Evolutionary conservation across 2,329 filamentous ascomycete species (phyloP).

Genomic region (Pseudonectria buxi): DNA sequence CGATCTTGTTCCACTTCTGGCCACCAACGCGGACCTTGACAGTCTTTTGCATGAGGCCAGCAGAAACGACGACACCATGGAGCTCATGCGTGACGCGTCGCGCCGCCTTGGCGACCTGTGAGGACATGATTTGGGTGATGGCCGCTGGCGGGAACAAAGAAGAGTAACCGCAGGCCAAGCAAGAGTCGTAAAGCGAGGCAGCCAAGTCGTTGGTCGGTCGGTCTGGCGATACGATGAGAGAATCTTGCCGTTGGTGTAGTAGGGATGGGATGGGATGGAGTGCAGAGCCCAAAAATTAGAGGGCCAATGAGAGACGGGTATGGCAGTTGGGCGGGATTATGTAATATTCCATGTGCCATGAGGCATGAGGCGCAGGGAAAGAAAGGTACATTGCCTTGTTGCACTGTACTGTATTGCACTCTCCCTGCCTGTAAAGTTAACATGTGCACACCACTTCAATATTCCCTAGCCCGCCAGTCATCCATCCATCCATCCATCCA

Average conservation of each 20-base stretch:
- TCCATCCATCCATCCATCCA: no score
- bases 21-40: conserved; percentile 70
- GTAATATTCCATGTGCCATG: conserved; percentile 7
- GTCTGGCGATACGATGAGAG: no score
- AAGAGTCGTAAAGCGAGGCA: conserved; percentile 2
- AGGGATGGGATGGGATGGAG: no score
- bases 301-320: conserved; percentile 12
- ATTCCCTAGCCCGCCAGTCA: no score
- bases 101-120: conserved; percentile 34
- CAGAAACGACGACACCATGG: conserved; percentile 67
- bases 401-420: no score
- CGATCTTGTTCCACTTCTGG: conserved; percentile 63
- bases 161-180: neutral
- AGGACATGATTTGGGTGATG: conserved; percentile 38
- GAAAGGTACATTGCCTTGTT: no score
- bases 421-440: no score
- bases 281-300: conserved; percentile 9
- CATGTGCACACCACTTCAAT: no score
- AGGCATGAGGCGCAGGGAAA: conserved; percentile 6
- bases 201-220: conserved; percentile 4
- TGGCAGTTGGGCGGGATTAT: conserved; percentile 5
- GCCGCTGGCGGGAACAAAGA: conserved; percentile 1
- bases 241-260: no score
- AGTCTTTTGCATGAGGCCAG: conserved; percentile 70
- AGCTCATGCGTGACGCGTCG: conserved; percentile 43